A percentile compares a stretch with the other conserved stretches of the same genome.
phyloP scores from a whole-genome alignment of 768 basidiomycete species.

The Collybiopsis confluens region DNA sequence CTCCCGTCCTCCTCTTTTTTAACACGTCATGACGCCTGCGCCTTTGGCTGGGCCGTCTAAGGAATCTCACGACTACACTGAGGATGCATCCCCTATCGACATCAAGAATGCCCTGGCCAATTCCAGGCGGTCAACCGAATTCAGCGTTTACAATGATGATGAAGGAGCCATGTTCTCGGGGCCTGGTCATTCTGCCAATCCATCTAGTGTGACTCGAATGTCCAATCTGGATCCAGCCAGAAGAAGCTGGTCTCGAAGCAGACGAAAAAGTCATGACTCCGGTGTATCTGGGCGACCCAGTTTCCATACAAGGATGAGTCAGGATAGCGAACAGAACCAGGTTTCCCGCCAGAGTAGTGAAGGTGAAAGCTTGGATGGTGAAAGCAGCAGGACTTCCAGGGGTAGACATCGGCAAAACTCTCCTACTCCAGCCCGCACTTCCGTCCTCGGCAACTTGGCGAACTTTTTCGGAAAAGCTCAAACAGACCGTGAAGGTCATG shows the following conservation, averaged over 20 bases:
- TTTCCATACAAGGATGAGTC: slow-evolving; percentile 40
- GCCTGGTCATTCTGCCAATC: slow-evolving; percentile 64
- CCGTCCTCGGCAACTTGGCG: slow-evolving; percentile 64
- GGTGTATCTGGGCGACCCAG: slow-evolving; percentile 24
- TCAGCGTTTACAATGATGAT: slow-evolving; percentile 54
- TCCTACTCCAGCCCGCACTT: slow-evolving; percentile 33
- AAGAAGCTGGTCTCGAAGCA: slow-evolving; percentile 47
- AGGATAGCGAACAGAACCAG: slow-evolving; percentile 43
- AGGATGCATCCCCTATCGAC: slow-evolving; percentile 76
- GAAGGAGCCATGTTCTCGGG: slow-evolving; percentile 76
- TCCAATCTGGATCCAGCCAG: slow-evolving; percentile 51
- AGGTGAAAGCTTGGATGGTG: slow-evolving; percentile 22
- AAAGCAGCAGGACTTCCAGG: slow-evolving; percentile 17
- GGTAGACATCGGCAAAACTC: slow-evolving; percentile 28
- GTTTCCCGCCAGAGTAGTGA: slow-evolving; percentile 35
- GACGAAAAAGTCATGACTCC: slow-evolving; percentile 51
- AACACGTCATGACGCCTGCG: slow-evolving; percentile 33
- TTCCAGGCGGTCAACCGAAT: slow-evolving; percentile 54
- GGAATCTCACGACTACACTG: slow-evolving; percentile 71
- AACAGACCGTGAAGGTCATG: slow-evolving; percentile 31
- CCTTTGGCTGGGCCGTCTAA: slow-evolving; percentile 32
- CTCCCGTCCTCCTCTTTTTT: slow-evolving; percentile 1
- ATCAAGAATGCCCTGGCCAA: slow-evolving; percentile 59
- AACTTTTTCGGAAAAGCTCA: slow-evolving; percentile 57
- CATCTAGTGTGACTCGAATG: slow-evolving; percentile 81